Evolutionary conservation across 2,329 filamentous ascomycete species (phyloP), one percentile per base, ranked within the genome.

Genomic region (Paraphaeosphaeria sporulosa): DNA sequence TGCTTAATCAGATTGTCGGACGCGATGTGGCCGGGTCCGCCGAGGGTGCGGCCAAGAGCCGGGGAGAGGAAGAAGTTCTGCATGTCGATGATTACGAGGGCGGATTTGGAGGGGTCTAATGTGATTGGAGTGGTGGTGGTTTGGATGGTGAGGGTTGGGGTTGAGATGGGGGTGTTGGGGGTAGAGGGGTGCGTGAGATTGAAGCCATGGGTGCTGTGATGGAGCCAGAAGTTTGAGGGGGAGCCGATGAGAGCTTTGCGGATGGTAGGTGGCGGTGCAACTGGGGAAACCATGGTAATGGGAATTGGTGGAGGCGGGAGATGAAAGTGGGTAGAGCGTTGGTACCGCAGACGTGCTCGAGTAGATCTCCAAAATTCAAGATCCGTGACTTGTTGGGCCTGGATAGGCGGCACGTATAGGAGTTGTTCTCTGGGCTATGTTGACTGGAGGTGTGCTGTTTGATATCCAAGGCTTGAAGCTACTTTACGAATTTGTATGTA

Each of bases 171-270:
- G 1, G 71, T 67, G 15, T 64, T 63, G 1, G 77, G 74, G 4
- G 68, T 63, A 7, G 68, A 10, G 1, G 80, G 76, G 60, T 79
- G 82, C 1, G 81, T 83, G 5, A 84, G 77, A 63, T 84, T 78
- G 69, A 83, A 83, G 50, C 80, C 81, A 12, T 67, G 75, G n/a
- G 59, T 59, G 2, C 76, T 73, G 40, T 78, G 78, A 65, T 82
- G 79, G 5, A 79, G 74, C 82, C 82, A 84, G 71, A 81, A 81
- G 65, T 78, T 80, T 17, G 70, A 64, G 10, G 68, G 60, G 43
- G 75, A 72, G 60, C 82, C 82, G 59, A 84, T 80, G 55, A 81
- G 60, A 38, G 78, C 71, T 68, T 76, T 76, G 38, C 72, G 71
- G 7, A 44, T 19, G 15, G 43, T 42, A 3, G 15, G 7, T 6